Conservation (phyloP, 768 basidiomycete genomes). For the Clitopilus hobsonii region DNA sequence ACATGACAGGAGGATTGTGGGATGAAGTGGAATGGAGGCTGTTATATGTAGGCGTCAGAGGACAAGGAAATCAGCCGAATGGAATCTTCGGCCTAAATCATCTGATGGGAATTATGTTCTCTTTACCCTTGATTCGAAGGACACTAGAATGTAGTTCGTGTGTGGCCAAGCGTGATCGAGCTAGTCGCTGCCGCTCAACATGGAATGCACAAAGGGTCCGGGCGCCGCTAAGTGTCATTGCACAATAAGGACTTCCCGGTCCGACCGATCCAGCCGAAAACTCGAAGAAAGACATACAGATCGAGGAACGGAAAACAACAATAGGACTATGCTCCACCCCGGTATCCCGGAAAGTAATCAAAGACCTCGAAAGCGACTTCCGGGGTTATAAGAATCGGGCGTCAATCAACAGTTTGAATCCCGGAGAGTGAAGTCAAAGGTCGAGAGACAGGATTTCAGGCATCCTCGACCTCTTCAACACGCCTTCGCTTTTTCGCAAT, state of each 20-base stretch:
- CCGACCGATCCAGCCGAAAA: not conserved
- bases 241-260: not conserved
- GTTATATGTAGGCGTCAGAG: not conserved
- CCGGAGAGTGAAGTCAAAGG: not conserved
- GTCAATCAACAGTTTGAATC: conserved; percentile 1
- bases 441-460: not conserved
- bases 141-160: not conserved
- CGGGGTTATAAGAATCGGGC: not conserved
- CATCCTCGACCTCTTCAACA: conserved; percentile 6
- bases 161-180: not conserved
- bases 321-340: not conserved
- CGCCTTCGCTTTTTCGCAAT: conserved; percentile 31
- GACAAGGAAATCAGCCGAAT: not conserved
- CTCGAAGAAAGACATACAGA: not conserved
- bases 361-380: not conserved
- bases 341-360: not conserved
- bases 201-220: not conserved
- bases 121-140: not conserved
- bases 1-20: conserved; percentile 3
- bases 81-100: not conserved
- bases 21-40: conserved; percentile 5
- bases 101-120: not conserved
- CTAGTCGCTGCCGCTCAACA: not conserved
- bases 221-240: not conserved
- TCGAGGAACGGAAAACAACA: conserved; percentile 1